These are phyloP conservation scores for Thelephora ganbajun DNA, from an alignment of 768 basidiomycete genomes.

Conservation along the genomic window DNA sequence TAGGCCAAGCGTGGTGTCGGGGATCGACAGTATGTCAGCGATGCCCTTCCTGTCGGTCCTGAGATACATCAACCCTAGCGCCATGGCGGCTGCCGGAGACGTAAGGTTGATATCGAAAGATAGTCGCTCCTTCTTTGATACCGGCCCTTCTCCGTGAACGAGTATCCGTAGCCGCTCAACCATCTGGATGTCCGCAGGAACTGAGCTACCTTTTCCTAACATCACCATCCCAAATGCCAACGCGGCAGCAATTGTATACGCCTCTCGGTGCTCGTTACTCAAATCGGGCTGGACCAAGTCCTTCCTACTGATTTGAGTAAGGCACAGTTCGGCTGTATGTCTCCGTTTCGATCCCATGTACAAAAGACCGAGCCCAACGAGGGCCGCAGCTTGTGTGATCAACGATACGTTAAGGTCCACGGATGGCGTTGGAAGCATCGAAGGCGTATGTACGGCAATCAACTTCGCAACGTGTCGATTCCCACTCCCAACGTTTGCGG, in stretches of 20 bases:
- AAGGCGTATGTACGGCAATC: constrained; percentile 85
- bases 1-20: constrained; percentile 64
- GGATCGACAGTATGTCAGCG: constrained; percentile 73
- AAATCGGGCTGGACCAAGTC: constrained; percentile 73
- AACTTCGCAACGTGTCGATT: constrained; percentile 85
- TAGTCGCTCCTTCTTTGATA: constrained; percentile 22
- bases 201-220: constrained; percentile 72
- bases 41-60: constrained; percentile 74
- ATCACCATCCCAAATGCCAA: constrained; percentile 94
- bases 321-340: constrained; percentile 85
- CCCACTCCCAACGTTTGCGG: constrained; percentile 75
- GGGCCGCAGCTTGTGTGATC: constrained; percentile 78
- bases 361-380: constrained; percentile 78
- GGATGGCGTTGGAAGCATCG: constrained; percentile 73
- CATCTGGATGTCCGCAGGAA: constrained; percentile 63
- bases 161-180: constrained; percentile 58
- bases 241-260: constrained; percentile 81
- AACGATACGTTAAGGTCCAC: constrained; percentile 86
- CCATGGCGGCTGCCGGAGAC: constrained; percentile 82
- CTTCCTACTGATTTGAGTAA: constrained; percentile 67
- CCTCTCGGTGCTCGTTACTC: constrained; percentile 81
- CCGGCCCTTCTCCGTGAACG: constrained; percentile 56
- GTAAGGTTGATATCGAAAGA: constrained; percentile 82
- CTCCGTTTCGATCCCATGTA: constrained; percentile 82
- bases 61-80: constrained; percentile 87